Conservation (phyloP, 2,329 filamentous ascomycete species). For the Colletotrichum eleusines region DNA sequence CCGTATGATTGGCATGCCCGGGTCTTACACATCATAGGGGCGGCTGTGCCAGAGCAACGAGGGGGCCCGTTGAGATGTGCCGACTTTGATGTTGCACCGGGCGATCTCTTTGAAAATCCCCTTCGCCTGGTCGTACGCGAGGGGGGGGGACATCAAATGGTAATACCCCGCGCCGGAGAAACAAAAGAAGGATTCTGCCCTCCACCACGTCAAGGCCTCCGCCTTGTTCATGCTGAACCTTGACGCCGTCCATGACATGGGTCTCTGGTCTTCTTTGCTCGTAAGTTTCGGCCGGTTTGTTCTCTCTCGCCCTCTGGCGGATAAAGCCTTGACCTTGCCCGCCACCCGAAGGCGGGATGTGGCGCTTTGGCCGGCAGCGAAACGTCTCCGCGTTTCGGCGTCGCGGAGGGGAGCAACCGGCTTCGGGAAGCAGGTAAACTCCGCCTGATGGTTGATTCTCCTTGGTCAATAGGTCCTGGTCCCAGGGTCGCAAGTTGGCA, state of each 20-base stretch:
- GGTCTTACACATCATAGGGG: background rate
- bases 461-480: background rate
- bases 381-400: slow-evolving; percentile 35
- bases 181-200: background rate
- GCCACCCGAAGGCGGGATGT: slow-evolving; percentile 12
- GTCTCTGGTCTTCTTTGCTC: slow-evolving; percentile 9
- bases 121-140: background rate
- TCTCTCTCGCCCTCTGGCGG: slow-evolving; percentile 9
- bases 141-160: background rate
- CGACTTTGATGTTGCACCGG: background rate
- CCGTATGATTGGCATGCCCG: slow-evolving; percentile 23
- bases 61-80: background rate
- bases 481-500: slow-evolving; percentile 12
- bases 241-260: slow-evolving; percentile 20
- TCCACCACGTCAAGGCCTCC: background rate
- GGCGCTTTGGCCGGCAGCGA: slow-evolving; percentile 39
- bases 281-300: slow-evolving; percentile 29
- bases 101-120: background rate
- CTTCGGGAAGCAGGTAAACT: slow-evolving; percentile 7
- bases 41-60: background rate
- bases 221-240: background rate
- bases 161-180: background rate
- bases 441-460: background rate
- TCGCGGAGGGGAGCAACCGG: slow-evolving; percentile 25
- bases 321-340: slow-evolving; percentile 11